Percentiles rank a stretch among this genome's conserved stretches.
Evolutionary conservation across 352 stramenopile species (phyloP).

Genomic region (Phytophthora palmivora): DNA sequence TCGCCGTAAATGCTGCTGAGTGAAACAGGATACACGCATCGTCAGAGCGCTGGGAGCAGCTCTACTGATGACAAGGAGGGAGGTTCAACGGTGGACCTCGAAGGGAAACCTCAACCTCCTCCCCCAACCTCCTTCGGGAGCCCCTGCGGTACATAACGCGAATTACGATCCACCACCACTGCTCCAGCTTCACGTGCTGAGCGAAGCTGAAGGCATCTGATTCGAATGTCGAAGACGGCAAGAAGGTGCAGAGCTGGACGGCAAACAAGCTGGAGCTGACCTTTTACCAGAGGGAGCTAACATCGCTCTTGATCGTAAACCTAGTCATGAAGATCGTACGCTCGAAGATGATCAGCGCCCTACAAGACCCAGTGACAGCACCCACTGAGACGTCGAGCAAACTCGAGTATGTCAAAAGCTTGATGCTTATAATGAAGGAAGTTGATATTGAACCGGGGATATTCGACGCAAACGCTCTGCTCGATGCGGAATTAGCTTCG

Average conservation of each 20-base stretch:
- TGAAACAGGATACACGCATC: not conserved
- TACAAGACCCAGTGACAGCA: not conserved
- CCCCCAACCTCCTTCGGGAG: not conserved
- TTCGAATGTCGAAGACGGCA: not conserved
- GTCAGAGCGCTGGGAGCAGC: constrained; percentile 5
- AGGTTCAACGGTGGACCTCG: not conserved
- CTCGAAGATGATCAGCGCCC: not conserved
- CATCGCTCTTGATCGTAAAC: not conserved
- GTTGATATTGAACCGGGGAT: too few species aligned
- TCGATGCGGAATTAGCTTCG: too few species aligned
- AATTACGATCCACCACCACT: not conserved
- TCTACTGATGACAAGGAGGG: constrained; percentile 1
- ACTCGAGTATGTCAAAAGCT: too few species aligned
- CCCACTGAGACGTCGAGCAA: not conserved
- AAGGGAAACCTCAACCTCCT: constrained; percentile 12
- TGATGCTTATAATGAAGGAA: too few species aligned
- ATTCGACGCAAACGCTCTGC: too few species aligned
- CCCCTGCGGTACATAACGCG: not conserved
- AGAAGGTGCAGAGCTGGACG: not conserved
- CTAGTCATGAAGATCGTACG: not conserved
- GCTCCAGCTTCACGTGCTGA: not conserved
- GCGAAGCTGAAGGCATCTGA: not conserved
- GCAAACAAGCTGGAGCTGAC: not conserved
- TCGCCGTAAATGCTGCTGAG: too few species aligned
- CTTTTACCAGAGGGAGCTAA: not conserved